Evolutionary conservation across 1,284 basidiomycete genomes (phyloP).

Genomic region (Athelia sp.): DNA sequence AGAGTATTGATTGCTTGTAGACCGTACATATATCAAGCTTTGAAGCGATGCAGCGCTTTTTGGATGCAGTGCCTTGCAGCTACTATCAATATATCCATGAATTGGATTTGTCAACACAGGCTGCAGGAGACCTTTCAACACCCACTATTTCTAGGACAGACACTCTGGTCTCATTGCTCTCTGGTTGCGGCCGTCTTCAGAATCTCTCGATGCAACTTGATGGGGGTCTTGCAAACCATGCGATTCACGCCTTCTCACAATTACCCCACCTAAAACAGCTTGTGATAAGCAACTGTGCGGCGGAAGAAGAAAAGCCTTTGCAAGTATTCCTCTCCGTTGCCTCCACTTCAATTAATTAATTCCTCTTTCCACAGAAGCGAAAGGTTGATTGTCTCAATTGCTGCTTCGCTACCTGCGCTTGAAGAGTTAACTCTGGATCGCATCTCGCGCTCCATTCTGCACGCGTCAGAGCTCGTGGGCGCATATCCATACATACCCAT

Average conservation of each 20-base stretch:
- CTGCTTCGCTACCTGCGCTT: conserved; percentile 52
- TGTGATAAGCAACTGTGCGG: conserved; percentile 48
- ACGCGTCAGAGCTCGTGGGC: conserved; percentile 51
- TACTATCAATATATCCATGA: conserved; percentile 52
- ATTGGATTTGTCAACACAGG: conserved; percentile 47
- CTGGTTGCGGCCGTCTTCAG: conserved; percentile 41
- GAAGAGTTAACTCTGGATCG: conserved; percentile 53
- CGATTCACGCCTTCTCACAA: conserved; percentile 49
- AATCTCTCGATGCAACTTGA: conserved; percentile 48
- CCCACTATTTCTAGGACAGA: conserved; percentile 28
- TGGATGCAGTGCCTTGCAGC: conserved; percentile 47
- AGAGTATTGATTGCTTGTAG: neutral
- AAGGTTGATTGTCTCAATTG: conserved; percentile 63
- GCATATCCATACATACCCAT: conserved; percentile 53
- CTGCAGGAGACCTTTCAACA: conserved; percentile 8
- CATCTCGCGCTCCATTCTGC: conserved; percentile 58
- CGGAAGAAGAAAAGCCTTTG: conserved; percentile 52
- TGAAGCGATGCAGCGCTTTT: conserved; percentile 44
- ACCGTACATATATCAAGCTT: conserved; percentile 42
- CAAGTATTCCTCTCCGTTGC: conserved; percentile 28
- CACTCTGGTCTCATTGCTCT: conserved; percentile 44
- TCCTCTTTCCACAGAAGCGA: conserved; percentile 51
- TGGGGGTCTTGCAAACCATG: conserved; percentile 43
- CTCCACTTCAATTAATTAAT: conserved; percentile 10
- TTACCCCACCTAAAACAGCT: conserved; percentile 41